Evolutionary conservation across 768 basidiomycete species (phyloP).

Genomic region (Calvatia gigantea): DNA sequence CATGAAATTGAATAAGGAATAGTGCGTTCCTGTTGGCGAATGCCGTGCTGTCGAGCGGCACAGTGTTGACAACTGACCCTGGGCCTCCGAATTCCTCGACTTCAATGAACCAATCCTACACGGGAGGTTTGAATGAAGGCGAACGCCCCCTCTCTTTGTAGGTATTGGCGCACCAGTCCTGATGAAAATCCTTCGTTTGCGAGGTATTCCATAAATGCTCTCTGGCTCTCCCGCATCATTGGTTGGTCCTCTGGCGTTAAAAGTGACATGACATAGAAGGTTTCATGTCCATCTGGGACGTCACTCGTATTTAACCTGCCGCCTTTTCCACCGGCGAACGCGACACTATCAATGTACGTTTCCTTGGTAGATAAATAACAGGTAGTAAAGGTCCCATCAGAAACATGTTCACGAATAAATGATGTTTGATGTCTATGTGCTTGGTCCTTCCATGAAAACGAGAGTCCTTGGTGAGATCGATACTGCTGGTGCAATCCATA

Average conservation of each 20-base stretch:
- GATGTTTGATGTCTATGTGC: too few relatives aligned
- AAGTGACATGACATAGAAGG: slow-evolving; percentile 18
- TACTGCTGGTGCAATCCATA: too few relatives aligned
- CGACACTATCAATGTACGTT: slow-evolving; percentile 10
- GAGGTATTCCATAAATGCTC: slow-evolving; percentile 8
- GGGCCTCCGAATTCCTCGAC: slow-evolving; percentile 42
- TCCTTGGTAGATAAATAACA: too few relatives aligned
- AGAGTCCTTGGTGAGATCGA: too few relatives aligned
- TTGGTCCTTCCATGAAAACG: too few relatives aligned
- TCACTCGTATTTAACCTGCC: slow-evolving; percentile 14
- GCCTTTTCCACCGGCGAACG: slow-evolving; percentile 4
- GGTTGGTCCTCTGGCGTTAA: slow-evolving; percentile 14
- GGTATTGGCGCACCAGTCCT: not conserved
- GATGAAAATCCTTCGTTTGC: slow-evolving; percentile 9
- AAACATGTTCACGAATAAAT: too few relatives aligned
- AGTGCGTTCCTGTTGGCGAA: slow-evolving; percentile 42
- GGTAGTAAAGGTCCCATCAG: too few relatives aligned
- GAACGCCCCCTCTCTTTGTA: not conserved
- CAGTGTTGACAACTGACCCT: slow-evolving; percentile 42
- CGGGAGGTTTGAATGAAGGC: not conserved
- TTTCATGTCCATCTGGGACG: slow-evolving; percentile 5
- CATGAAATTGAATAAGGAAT: slow-evolving; percentile 50
- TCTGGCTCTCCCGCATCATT: slow-evolving; percentile 8
- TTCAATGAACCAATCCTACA: slow-evolving; percentile 28
- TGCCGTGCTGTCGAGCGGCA: slow-evolving; percentile 36